Conservation (phyloP, 2,329 filamentous ascomycete species). For the Penicillium sp. region DNA sequence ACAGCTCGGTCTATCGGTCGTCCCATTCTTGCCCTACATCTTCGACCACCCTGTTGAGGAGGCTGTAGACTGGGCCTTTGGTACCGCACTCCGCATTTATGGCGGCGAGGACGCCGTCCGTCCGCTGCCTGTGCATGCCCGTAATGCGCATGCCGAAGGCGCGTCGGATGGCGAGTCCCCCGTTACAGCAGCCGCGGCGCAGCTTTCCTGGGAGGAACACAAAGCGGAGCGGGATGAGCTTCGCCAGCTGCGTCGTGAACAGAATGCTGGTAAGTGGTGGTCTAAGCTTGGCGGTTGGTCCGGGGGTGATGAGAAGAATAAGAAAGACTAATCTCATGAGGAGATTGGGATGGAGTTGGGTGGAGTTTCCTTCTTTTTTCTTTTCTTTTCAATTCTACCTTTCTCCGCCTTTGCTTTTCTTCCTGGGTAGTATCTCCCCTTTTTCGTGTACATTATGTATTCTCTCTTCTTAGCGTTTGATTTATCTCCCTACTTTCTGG, state of each 20-base stretch:
- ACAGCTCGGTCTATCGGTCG: constrained; percentile 66
- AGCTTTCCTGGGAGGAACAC: constrained; percentile 38
- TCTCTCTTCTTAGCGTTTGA: neutral
- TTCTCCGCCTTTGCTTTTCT: neutral
- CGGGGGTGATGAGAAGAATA: constrained; percentile 14
- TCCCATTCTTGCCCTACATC: constrained; percentile 79
- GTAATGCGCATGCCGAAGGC: neutral
- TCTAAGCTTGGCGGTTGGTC: constrained; percentile 8
- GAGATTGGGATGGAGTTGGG: neutral
- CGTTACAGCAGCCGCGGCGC: constrained; percentile 9
- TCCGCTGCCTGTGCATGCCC: constrained; percentile 21
- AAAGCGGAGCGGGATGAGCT: constrained; percentile 30
- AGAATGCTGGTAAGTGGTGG: neutral
- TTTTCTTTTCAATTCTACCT: neutral
- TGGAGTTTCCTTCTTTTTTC: neutral
- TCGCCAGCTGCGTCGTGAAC: constrained; percentile 27
- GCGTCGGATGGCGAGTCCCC: neutral
- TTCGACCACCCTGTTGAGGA: constrained; percentile 94
- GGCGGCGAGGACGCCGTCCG: constrained; percentile 64
- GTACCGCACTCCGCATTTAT: constrained; percentile 73
- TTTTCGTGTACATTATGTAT: constrained; percentile 12
- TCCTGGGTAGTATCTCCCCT: neutral
- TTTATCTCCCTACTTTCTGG: neutral
- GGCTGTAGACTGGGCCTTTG: constrained; percentile 87
- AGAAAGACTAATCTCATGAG: constrained; percentile 18